These are phyloP conservation scores for Bathelium albidoporum DNA, from an alignment of 495 filamentous ascomycete species.

Conservation along the genomic window DNA sequence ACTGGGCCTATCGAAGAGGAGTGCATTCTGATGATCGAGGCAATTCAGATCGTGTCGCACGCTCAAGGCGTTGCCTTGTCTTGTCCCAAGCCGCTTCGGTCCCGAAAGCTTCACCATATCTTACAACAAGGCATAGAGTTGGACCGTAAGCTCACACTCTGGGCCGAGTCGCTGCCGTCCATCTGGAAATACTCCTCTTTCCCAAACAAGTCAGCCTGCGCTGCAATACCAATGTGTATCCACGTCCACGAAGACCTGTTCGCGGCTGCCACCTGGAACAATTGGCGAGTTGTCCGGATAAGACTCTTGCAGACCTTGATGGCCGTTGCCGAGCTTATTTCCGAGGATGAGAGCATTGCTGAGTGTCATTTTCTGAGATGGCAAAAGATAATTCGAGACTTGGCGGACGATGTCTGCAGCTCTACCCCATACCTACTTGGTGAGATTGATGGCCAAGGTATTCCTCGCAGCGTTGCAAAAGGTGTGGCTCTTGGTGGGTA, in stretches of 20 bases:
- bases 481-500: background rate
- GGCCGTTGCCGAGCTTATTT: background rate
- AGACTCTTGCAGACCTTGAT: background rate
- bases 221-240: background rate
- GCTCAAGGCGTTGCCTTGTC: background rate
- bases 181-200: background rate
- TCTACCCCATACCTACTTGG: background rate
- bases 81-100: background rate
- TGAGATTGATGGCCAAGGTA: background rate
- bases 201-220: background rate
- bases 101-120: background rate
- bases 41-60: background rate
- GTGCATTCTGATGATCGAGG: background rate
- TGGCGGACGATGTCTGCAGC: background rate
- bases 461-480: background rate
- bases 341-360: background rate
- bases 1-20: background rate
- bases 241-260: background rate
- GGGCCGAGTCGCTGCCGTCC: background rate
- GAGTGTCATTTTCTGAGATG: background rate
- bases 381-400: background rate
- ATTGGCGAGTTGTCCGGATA: background rate
- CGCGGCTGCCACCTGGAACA: background rate
- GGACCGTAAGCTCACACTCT: background rate
- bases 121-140: background rate